Base-by-base conservation (phyloP, 306 rosid species). In the Macrotyloma uniflorum region DNA sequence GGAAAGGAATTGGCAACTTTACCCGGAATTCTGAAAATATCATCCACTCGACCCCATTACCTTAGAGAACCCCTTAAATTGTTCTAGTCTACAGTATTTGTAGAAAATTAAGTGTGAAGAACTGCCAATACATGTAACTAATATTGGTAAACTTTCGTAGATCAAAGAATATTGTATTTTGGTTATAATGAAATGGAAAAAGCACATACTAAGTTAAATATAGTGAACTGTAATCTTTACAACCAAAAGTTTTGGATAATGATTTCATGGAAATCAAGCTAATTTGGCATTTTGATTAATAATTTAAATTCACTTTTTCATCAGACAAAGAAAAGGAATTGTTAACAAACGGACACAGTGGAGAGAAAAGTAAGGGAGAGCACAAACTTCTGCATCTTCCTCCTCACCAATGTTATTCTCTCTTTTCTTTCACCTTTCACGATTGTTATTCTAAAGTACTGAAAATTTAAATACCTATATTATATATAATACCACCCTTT, bases 331-430 rank as follows among this genome's bases (percentile, higher is more conserved):
- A 70, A 11, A 32, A 79, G 22, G 72, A 49, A 24, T 54, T 67
- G 20, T 24, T 4, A 26, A 45, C 47, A 40, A 73, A 40, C 4
- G 13, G 66, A 79, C 58, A 66, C 63, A 22, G 61, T 3, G 38
- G 20, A 54, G 36, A 55, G 70, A 55, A 35, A 35, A 68, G 59
- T 19, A 2, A 38, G 50, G 62, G 43, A 73, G 68, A 75, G 82
- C 70, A 75, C 87, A 84, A 62, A 50, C 81, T 30, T 74, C 64
- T 22, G 79, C 79, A 79, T 70, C 84, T 84, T 84, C 76, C 84
- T 70, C 66, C 59, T 43, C 36, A 35, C 6, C n/a, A 46, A 80
- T 72, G 72, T 79, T 43, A 74, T 61, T 83, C 79, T 62, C 51
- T 54, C 32, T 42, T 50, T 40, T 68, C 47, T 54, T 40, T n/a